Evolutionary conservation across 2,329 filamentous ascomycete genomes (phyloP).

Genomic region (Monosporascus sp.): DNA sequence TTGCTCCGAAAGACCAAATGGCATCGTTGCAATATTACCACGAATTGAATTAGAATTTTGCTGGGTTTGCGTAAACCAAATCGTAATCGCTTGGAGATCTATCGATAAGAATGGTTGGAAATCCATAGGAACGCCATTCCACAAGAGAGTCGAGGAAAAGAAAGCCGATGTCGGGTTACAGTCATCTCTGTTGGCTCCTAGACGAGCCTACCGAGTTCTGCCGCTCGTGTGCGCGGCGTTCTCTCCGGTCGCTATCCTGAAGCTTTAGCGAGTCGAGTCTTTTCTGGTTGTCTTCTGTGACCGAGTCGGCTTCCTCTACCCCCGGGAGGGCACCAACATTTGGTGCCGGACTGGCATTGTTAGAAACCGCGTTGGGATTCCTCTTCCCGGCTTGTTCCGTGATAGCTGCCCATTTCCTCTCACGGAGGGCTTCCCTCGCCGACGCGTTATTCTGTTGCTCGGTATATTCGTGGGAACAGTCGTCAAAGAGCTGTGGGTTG

Average conservation of each 20-base stretch:
- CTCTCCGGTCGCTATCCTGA: conserved; percentile 69
- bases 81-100: conserved; percentile 23
- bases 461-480: conserved; percentile 97
- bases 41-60: conserved; percentile 20
- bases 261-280: conserved; percentile 85
- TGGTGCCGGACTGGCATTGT: conserved; percentile 27
- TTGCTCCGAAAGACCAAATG: background rate
- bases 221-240: conserved; percentile 53
- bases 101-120: conserved; percentile 17
- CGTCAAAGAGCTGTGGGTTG: conserved; percentile 95
- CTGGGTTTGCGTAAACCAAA: conserved; percentile 21
- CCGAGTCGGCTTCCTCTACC: conserved; percentile 72
- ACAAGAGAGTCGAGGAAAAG: conserved; percentile 8
- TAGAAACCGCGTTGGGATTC: conserved; percentile 40
- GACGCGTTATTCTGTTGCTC: conserved; percentile 91
- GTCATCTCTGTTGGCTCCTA: conserved; percentile 44
- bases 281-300: conserved; percentile 79
- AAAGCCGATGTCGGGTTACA: conserved; percentile 1
- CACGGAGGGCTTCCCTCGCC: conserved; percentile 74
- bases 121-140: conserved; percentile 9
- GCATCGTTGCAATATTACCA: background rate
- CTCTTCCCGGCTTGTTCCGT: conserved; percentile 72
- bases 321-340: conserved; percentile 41
- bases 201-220: conserved; percentile 55
- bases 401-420: conserved; percentile 85